These are phyloP conservation scores for Teratosphaeria epicoccoides DNA, from an alignment of 2,329 filamentous ascomycete species.

Conservation along the genomic window DNA sequence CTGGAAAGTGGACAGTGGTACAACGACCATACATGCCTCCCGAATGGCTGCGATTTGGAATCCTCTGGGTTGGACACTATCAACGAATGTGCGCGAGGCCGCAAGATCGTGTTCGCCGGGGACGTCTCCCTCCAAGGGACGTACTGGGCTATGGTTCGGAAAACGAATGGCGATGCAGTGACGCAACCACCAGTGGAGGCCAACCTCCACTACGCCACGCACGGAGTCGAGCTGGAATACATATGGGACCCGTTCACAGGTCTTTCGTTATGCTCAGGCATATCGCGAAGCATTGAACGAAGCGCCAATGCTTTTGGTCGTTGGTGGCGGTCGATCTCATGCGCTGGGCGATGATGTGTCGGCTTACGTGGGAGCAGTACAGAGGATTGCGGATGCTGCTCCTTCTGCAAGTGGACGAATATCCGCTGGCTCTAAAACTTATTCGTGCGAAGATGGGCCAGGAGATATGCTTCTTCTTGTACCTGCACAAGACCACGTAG, in stretches of 20 bases:
- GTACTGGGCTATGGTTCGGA: slow-evolving; percentile 47
- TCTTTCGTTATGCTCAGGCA: slow-evolving; percentile 32
- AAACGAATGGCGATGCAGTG: slow-evolving; percentile 32
- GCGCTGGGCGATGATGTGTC: slow-evolving; percentile 38
- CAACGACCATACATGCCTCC: slow-evolving; percentile 44
- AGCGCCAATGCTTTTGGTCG: slow-evolving; percentile 37
- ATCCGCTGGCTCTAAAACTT: slow-evolving; percentile 9
- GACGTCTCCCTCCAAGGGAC: slow-evolving; percentile 51
- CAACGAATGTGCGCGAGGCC: slow-evolving; percentile 41
- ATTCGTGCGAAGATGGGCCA: slow-evolving; percentile 6
- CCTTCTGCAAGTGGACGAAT: slow-evolving; percentile 4
- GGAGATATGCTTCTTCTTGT: slow-evolving; percentile 32
- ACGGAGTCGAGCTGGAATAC: slow-evolving; percentile 43
- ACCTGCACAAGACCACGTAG: slow-evolving; percentile 37
- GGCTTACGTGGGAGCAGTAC: slow-evolving; percentile 38
- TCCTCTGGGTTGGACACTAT: slow-evolving; percentile 45
- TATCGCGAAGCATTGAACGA: slow-evolving; percentile 23
- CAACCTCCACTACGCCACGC: slow-evolving; percentile 36
- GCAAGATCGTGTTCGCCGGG: slow-evolving; percentile 49
- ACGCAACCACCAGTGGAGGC: slow-evolving; percentile 28
- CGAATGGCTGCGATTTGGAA: slow-evolving; percentile 49
- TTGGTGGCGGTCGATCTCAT: slow-evolving; percentile 48
- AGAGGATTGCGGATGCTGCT: slow-evolving; percentile 29
- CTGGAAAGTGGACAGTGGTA: slow-evolving; percentile 45
- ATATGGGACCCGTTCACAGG: slow-evolving; percentile 50